Percentiles rank a stretch among this genome's conserved stretches.
These are phyloP conservation scores for Tolypocladium ophioglossoides DNA, from an alignment of 2,329 filamentous ascomycete genomes.

Conservation along the genomic window DNA sequence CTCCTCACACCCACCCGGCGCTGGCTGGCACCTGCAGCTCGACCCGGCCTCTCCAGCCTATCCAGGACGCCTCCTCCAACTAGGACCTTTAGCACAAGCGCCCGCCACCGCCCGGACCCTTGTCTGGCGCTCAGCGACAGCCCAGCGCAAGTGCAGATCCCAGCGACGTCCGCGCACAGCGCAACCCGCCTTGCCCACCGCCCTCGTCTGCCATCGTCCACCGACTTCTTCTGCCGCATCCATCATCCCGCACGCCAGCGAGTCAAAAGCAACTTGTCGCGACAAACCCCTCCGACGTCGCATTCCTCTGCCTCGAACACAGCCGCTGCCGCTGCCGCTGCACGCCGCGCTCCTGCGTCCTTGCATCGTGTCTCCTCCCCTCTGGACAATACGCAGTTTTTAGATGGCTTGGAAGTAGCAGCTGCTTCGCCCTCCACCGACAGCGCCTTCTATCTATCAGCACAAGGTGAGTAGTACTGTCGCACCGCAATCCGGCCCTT, in stretches of 20 bases:
- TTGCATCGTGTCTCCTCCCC: background rate
- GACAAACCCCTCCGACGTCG: constrained; percentile 1
- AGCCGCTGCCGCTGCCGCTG: background rate
- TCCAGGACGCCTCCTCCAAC: background rate
- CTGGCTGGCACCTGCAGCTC: background rate
- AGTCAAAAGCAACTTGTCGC: background rate
- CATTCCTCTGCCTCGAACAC: background rate
- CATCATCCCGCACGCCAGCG: constrained; percentile 1
- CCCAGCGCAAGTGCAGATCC: background rate
- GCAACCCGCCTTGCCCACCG: background rate
- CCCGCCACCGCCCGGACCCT: constrained; percentile 13
- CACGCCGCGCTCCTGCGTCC: background rate
- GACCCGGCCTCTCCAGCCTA: background rate
- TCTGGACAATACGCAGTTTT: background rate
- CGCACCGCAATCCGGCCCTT: background rate
- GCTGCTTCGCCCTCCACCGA: background rate
- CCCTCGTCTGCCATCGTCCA: background rate
- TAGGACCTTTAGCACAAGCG: background rate
- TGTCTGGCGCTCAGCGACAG: background rate
- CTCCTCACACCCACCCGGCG: background rate
- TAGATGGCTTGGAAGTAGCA: constrained; percentile 13
- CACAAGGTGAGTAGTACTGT: background rate
- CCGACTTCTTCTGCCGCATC: background rate
- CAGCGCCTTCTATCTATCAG: background rate
- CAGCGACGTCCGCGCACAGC: background rate